Evolutionary conservation across 331 rosid genomes (phyloP), one percentile per base, ranked within the genome.

Genomic region (Phaseolus coccineus): DNA sequence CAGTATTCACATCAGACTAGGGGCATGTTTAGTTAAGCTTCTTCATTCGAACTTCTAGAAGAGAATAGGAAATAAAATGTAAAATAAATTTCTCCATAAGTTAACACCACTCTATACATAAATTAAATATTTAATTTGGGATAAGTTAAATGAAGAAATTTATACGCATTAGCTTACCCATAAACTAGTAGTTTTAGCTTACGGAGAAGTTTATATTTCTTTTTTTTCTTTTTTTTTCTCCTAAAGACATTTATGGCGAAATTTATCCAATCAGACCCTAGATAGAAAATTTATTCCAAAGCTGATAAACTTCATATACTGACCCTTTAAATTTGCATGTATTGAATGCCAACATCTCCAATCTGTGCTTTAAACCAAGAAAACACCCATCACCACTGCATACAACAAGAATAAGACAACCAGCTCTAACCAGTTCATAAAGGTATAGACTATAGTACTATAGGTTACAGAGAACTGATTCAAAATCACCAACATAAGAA

Each of bases 281-380:
- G 4, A 80, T 47, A 6, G 40, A 48, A 71, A 82, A 56, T 47
- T 62, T 61, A 28, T 37, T 42, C 51, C 39, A 47, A 56, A 42
- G 28, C 69, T 12, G 75, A 42, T 16, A 42, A 69, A 75, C 52
- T 57, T 73, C 56, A 47, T 30, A 51, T 12, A 37, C 86, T 63
- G 13, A 92, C 92, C 89, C 87, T 84, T 89, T 47, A 48, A 67
- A 69, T 66, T 78, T 87, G 89, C 91, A 87, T 51, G 80, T 31
- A 77, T 79, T 75, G 35, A 82, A 88, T 12, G 87, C 82, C 31
- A 83, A 57, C 77, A 85, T 76, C 80, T 87, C 76, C 84, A 85
- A 76, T 47, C 87, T 87, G 78, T 85, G 93, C 76, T 81, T 89
- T 84, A 37, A 44, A 84, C 48, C 40, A 85, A 68, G 25, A 74